These are phyloP conservation scores for Tilletia walkeri DNA, from an alignment of 1,284 basidiomycete species.

Conservation along the genomic window DNA sequence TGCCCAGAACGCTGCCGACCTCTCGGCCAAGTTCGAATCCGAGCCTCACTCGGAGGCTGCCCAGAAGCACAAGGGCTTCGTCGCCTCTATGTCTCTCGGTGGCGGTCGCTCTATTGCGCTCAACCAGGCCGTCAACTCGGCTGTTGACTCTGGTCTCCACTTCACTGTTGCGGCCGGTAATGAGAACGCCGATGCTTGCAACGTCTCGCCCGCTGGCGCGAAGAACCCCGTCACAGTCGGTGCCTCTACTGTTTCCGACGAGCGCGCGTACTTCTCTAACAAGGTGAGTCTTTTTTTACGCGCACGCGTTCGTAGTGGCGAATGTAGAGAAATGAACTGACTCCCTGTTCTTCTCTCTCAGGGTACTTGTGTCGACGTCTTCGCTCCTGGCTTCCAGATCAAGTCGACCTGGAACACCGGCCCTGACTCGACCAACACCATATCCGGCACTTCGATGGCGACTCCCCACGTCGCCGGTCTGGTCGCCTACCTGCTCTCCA, in stretches of 20 bases:
- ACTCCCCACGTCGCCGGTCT: conserved; percentile 61
- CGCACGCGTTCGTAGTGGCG: not conserved
- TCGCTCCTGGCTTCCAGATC: conserved; percentile 79
- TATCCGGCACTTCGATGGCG: conserved; percentile 67
- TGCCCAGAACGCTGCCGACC: conserved; percentile 65
- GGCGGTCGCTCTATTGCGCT: conserved; percentile 88
- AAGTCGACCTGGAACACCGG: conserved; percentile 58
- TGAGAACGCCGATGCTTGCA: conserved; percentile 72
- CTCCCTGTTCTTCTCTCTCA: not conserved
- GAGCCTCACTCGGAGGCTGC: conserved; percentile 67
- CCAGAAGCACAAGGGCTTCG: conserved; percentile 80
- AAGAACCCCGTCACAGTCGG: conserved; percentile 76
- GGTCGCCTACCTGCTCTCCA: conserved; percentile 65
- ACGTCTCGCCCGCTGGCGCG: conserved; percentile 71
- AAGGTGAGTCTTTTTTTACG: conserved; percentile 21
- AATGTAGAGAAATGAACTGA: not conserved
- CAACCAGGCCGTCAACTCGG: conserved; percentile 80
- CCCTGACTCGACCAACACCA: conserved; percentile 65
- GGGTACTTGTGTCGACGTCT: conserved; percentile 73
- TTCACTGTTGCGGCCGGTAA: conserved; percentile 74
- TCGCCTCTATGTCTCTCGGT: conserved; percentile 96
- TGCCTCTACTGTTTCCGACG: conserved; percentile 62
- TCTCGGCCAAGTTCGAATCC: conserved; percentile 65
- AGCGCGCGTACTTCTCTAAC: conserved; percentile 77
- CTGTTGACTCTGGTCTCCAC: conserved; percentile 80